Conservation (phyloP, 139 green algal species). For the Picochlorum sp. region DNA sequence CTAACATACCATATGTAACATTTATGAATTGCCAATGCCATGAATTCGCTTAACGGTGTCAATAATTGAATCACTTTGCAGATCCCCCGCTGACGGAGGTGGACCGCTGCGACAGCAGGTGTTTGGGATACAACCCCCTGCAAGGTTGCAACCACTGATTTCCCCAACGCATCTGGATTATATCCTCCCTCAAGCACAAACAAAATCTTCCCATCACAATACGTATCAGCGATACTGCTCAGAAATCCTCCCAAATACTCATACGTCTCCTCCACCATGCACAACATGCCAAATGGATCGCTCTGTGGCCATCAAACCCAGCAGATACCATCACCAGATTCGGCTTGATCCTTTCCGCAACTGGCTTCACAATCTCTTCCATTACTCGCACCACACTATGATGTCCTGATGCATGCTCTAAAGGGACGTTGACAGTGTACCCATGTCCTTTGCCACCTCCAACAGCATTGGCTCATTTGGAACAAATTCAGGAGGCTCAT, state of each 20-base stretch:
- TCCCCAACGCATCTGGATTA: conserved; percentile 15
- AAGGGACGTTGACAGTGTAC: conserved; percentile 7
- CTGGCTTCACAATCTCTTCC: conserved; percentile 5
- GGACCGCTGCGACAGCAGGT: too few species aligned
- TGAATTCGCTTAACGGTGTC: too few species aligned
- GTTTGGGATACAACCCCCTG: neutral
- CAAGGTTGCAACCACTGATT: conserved; percentile 13
- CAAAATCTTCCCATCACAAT: conserved; percentile 12
- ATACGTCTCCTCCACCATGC: neutral
- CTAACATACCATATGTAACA: too few species aligned
- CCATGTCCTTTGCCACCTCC: neutral
- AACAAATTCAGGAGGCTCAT: conserved; percentile 5
- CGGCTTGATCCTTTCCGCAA: conserved; percentile 1
- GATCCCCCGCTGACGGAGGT: too few species aligned
- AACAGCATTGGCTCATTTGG: neutral
- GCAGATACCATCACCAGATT: neutral
- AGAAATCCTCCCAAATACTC: conserved; percentile 1
- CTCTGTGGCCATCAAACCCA: conserved; percentile 10
- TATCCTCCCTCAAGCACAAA: conserved; percentile 31
- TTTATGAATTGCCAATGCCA: too few species aligned
- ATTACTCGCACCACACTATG: neutral
- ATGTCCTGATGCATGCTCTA: neutral
- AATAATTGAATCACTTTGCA: too few species aligned
- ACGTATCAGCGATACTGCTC: neutral
- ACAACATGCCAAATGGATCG: conserved; percentile 2